Evolutionary conservation across 495 filamentous ascomycete species (phyloP), one percentile per base, ranked within the genome.

Genomic region (Bathelium albidoporum): DNA sequence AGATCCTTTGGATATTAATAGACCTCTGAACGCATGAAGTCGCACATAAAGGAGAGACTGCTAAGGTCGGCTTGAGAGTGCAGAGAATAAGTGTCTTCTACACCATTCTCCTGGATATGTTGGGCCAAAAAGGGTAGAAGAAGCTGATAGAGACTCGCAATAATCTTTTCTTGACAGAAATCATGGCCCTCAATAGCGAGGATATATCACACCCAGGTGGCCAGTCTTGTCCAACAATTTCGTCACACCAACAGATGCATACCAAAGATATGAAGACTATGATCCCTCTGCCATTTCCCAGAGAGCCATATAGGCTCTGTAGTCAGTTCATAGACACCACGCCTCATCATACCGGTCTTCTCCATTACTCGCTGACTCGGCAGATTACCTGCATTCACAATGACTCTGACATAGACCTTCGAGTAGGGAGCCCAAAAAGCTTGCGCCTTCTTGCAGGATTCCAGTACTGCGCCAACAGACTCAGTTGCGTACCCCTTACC

Each of bases 401-500:
- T 63, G 14, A 59, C 61, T 36, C 62, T 52, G 20, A 66, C 59
- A 41, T 67, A 67, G 10, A 69, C 26, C 34, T 66, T 64, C 52
- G 44, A 36, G 24, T 16, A 69, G 4, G 64, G 64, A 11, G 24
- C 26, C 67, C 64, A 69, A 29, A 67, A 64, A 20, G n/a, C 9
- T 34, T 31, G 36, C 52, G 29, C 62, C 24, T 52, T 64, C 49
- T 64, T 64, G 32, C 67, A 66, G 1, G 64, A 58, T 20, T 62
- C 59, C 22, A 69, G 61, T n/a, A 63, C 44, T 3, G 64, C 62
- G 5, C 0, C 29, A 10, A 69, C 10, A 24, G 67, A 2, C 29
- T 69, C 67, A 5, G 64, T 62, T 16, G 67, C 67, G 32, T 62
- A 69, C 3, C 67, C 67, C 61, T 66, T 64, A 1, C 65, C 65